Evolutionary conservation across 345 rosid species (phyloP).

Genomic region (Eucalyptus brandiana): DNA sequence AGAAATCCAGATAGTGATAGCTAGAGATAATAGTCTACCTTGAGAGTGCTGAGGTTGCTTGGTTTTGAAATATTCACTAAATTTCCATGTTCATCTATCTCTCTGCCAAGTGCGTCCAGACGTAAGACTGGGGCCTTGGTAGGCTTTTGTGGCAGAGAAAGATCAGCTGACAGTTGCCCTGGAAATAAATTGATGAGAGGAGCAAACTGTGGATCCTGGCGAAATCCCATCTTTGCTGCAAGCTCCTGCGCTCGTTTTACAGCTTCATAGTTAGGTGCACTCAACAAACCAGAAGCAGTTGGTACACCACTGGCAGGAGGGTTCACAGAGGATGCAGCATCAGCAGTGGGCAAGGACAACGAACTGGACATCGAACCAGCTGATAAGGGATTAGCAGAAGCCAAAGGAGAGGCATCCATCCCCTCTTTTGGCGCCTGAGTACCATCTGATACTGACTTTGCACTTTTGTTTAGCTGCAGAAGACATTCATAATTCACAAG

Average conservation of each 20-base stretch:
- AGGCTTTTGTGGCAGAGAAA: constrained; percentile 60
- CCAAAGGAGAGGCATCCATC: neutral
- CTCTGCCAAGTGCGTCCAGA: constrained; percentile 90
- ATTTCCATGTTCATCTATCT: constrained; percentile 94
- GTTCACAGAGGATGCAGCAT: constrained; percentile 12
- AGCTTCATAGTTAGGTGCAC: constrained; percentile 41
- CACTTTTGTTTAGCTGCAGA: constrained; percentile 44
- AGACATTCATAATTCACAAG: neutral
- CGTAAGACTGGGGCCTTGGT: constrained; percentile 82
- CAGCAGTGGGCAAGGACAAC: neutral
- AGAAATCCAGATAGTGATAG: neutral
- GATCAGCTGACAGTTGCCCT: constrained; percentile 53
- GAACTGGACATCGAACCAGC: constrained; percentile 12
- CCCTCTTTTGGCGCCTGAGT: constrained; percentile 7
- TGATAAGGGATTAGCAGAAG: constrained; percentile 6
- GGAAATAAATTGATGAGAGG: constrained; percentile 64
- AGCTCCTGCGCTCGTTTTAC: constrained; percentile 86
- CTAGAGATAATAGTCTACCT: constrained; percentile 29
- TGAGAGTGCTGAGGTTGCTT: constrained; percentile 90
- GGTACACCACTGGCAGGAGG: constrained; percentile 16
- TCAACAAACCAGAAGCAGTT: constrained; percentile 23
- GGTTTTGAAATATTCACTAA: constrained; percentile 72
- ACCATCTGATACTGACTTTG: constrained; percentile 26
- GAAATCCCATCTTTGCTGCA: constrained; percentile 82
- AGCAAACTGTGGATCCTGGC: constrained; percentile 68